Conservation (phyloP, 495 filamentous ascomycete genomes). For the Coniosporium apollinis region DNA sequence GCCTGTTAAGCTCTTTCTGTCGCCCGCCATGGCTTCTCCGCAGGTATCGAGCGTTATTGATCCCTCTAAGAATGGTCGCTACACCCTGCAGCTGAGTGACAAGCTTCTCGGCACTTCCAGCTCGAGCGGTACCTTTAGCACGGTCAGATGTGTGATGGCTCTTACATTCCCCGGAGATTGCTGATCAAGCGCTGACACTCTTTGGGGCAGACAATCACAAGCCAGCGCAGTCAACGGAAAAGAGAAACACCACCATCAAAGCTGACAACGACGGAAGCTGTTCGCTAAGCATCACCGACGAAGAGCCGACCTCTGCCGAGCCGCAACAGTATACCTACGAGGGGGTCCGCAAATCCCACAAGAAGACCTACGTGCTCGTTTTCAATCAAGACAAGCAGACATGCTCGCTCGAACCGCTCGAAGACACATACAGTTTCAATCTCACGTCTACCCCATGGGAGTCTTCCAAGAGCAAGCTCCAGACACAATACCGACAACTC, state of each 20-base stretch:
- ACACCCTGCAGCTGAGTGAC: no score
- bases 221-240: conserved; percentile 4
- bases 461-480: conserved; percentile 3
- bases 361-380: conserved; percentile 4
- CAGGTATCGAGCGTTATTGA: no score
- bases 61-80: no score
- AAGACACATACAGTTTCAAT: conserved; percentile 9
- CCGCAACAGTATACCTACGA: conserved; percentile 3
- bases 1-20: no score
- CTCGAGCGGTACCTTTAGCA: no score
- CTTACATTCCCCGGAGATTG: no score
- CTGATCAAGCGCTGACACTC: no score
- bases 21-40: no score
- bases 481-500: conserved; percentile 7
- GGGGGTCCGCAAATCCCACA: not conserved
- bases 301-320: conserved; percentile 1
- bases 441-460: conserved; percentile 10
- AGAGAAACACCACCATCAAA: conserved; percentile 4
- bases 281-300: conserved; percentile 4
- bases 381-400: conserved; percentile 6
- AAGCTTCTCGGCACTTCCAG: no score
- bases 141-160: no score
- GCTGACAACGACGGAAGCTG: not conserved
- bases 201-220: no score
- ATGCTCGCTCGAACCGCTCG: conserved; percentile 7